phyloP scores from a whole-genome alignment of 176 grass and related monocot genomes.

The Pontederia paniculata region DNA sequence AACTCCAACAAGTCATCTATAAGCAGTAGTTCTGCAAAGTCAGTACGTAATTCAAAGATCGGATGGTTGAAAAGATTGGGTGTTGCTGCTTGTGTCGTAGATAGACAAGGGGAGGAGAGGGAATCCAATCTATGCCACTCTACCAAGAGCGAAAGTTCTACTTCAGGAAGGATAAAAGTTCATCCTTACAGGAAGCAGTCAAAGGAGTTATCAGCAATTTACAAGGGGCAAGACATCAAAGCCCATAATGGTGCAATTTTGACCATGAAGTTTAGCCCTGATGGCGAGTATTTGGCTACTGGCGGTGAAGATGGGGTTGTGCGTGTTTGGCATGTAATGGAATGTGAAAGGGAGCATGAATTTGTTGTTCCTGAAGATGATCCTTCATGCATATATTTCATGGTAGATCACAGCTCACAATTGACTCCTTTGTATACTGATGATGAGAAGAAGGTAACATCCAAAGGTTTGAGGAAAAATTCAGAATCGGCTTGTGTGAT shows the following conservation, averaged over 20 bases:
- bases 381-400: conserved; percentile 66
- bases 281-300: conserved; percentile 66
- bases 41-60: conserved; percentile 25
- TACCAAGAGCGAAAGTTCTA: conserved; percentile 24
- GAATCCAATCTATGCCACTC: conserved; percentile 36
- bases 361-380: conserved; percentile 42
- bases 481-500: conserved; percentile 67
- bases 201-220: conserved; percentile 81
- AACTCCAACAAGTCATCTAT: too few relatives aligned
- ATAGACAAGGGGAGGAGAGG: conserved; percentile 31
- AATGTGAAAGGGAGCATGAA: conserved; percentile 35
- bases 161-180: conserved; percentile 49
- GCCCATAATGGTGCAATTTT: conserved; percentile 76
- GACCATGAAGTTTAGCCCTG: conserved; percentile 82
- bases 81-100: conserved; percentile 21
- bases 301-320: conserved; percentile 79
- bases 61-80: conserved; percentile 66
- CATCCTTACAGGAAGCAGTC: conserved; percentile 41
- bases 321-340: conserved; percentile 53
- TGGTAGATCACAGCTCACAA: conserved; percentile 29
- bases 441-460: conserved; percentile 27
- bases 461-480: conserved; percentile 38
- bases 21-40: conserved; percentile 9
- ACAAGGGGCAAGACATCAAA: conserved; percentile 60
- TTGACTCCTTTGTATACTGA: conserved; percentile 30